Evolutionary conservation across 768 basidiomycete species (phyloP).

Genomic region (Russula dissimulans): DNA sequence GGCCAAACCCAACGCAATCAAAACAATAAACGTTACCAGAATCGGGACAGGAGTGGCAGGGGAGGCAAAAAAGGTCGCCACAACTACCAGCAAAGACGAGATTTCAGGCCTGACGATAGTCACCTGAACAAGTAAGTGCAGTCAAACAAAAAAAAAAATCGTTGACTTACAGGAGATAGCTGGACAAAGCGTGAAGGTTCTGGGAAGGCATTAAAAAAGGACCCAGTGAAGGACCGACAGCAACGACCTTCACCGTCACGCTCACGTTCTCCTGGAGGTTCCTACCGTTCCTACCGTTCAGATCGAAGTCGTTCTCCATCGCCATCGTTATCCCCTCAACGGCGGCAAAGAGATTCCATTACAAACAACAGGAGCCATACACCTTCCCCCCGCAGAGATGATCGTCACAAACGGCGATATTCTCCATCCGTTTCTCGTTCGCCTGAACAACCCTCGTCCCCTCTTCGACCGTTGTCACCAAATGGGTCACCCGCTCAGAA

Average conservation of each 20-base stretch:
- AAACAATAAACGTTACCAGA: constrained; percentile 29
- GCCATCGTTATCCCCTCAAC: constrained; percentile 52
- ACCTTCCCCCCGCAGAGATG: constrained; percentile 38
- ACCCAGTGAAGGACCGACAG: constrained; percentile 36
- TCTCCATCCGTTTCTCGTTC: constrained; percentile 26
- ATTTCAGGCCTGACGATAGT: constrained; percentile 49
- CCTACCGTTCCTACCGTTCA: constrained; percentile 54
- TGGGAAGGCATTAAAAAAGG: constrained; percentile 32
- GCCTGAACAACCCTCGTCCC: constrained; percentile 17
- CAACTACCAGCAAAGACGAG: constrained; percentile 31
- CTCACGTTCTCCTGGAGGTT: constrained; percentile 51
- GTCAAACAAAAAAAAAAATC: background rate
- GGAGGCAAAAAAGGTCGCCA: constrained; percentile 23
- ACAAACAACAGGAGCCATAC: constrained; percentile 35
- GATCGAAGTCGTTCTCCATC: constrained; percentile 60
- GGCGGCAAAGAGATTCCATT: constrained; percentile 42
- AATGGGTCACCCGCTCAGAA: constrained; percentile 8
- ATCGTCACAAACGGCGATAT: constrained; percentile 27
- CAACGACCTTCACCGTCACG: constrained; percentile 40
- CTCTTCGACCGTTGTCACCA: constrained; percentile 13
- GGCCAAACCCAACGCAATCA: constrained; percentile 31
- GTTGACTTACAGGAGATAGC: constrained; percentile 28
- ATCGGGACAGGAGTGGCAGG: constrained; percentile 16
- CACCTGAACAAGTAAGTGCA: constrained; percentile 62
- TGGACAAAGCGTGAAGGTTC: constrained; percentile 57